These are phyloP conservation scores for Kondoa malvinella DNA, from an alignment of 768 basidiomycete species.

Conservation along the genomic window DNA sequence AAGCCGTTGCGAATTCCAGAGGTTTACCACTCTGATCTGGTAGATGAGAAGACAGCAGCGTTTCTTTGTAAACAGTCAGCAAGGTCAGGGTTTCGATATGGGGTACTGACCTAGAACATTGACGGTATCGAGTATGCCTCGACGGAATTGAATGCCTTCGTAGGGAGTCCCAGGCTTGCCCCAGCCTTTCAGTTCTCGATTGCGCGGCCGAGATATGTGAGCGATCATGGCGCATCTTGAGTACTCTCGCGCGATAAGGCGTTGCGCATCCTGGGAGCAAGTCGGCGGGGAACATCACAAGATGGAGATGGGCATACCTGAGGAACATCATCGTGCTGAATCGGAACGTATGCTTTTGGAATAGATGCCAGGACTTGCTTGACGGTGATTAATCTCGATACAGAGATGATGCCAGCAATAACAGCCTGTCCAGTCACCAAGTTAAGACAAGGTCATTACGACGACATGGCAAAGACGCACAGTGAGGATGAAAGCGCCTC, in stretches of 20 bases:
- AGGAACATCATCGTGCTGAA: slow-evolving; percentile 12
- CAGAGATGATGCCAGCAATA: slow-evolving; percentile 3
- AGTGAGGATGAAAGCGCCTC: slow-evolving; percentile 12
- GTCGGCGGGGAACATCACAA: background rate
- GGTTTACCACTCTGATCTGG: no score
- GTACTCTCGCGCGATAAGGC: slow-evolving; percentile 9
- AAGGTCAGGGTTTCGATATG: background rate
- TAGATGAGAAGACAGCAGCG: no score
- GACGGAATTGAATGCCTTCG: slow-evolving; percentile 13
- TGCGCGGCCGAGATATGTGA: slow-evolving; percentile 3
- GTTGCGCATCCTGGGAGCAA: slow-evolving; percentile 8
- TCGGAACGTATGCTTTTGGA: slow-evolving; percentile 16
- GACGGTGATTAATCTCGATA: slow-evolving; percentile 9
- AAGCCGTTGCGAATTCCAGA: background rate
- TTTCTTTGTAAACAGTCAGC: no score
- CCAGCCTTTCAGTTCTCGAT: slow-evolving; percentile 10
- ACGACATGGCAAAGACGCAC: background rate
- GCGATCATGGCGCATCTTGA: slow-evolving; percentile 14
- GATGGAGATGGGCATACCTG: slow-evolving; percentile 4
- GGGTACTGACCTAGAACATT: slow-evolving; percentile 6
- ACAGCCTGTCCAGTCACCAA: background rate
- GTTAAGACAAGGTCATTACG: background rate
- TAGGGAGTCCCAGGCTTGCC: slow-evolving; percentile 9
- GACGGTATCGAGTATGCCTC: slow-evolving; percentile 12
- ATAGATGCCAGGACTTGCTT: slow-evolving; percentile 13